phyloP scores from a whole-genome alignment of 768 basidiomycete species.

The Tulasnella sp. region DNA sequence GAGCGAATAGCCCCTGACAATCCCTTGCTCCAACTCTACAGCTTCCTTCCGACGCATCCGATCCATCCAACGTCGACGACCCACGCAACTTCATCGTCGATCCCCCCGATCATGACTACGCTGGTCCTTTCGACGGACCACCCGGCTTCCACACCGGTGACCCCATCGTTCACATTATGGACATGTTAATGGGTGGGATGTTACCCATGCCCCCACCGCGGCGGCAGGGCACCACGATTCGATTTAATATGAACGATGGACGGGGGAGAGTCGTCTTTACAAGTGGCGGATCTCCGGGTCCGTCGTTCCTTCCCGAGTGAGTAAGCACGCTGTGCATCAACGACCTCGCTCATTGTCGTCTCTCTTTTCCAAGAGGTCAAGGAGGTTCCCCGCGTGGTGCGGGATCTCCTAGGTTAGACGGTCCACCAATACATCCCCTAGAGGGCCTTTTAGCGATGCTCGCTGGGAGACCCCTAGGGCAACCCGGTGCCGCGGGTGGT shows the following conservation, averaged over 20 bases:
- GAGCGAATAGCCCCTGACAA: not conserved
- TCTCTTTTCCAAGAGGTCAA: no score
- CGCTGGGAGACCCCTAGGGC: not conserved
- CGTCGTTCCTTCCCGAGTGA: no score
- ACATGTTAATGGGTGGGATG: conserved; percentile 2
- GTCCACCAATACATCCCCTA: conserved; percentile 6
- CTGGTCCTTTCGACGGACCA: not conserved
- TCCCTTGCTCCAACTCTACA: not conserved
- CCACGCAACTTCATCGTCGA: conserved; percentile 48
- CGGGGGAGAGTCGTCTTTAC: conserved; percentile 6
- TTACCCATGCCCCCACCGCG: not conserved
- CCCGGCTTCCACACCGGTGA: not conserved
- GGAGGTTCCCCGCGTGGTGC: not conserved
- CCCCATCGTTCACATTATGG: conserved; percentile 11
- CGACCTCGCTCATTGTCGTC: no score
- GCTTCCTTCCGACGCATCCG: not conserved
- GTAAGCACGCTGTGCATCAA: no score
- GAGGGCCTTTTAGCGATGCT: conserved; percentile 4
- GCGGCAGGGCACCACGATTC: not conserved
- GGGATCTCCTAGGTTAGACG: not conserved
- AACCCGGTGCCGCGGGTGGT: conserved; percentile 27
- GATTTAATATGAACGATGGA: conserved; percentile 10
- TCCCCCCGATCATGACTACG: conserved; percentile 2
- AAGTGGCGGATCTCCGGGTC: not conserved
- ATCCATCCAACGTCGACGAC: conserved; percentile 29